Conservation (phyloP, 2,329 filamentous ascomycete genomes). For the Colletotrichum sp. region DNA sequence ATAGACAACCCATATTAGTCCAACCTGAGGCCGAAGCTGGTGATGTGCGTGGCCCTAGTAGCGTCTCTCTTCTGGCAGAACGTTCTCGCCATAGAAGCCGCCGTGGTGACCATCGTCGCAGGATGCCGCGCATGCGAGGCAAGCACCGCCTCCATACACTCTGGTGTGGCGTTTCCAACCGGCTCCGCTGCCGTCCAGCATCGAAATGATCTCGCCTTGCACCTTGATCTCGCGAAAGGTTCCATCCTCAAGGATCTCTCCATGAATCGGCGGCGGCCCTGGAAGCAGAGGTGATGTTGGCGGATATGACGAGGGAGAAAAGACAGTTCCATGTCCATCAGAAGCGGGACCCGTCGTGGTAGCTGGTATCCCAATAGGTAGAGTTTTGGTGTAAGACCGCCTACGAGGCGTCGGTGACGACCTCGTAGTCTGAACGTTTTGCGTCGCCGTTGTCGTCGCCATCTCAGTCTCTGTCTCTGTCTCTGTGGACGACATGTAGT, state of each 20-base stretch:
- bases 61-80: conserved; percentile 57
- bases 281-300: conserved; percentile 52
- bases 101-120: conserved; percentile 46
- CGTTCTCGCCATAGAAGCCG: conserved; percentile 60
- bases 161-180: conserved; percentile 64
- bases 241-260: conserved; percentile 29
- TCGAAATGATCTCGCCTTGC: conserved; percentile 55
- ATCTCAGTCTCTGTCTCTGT: not conserved
- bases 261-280: conserved; percentile 44
- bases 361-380: conserved; percentile 38
- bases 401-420: conserved; percentile 39
- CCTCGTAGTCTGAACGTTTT: conserved; percentile 22
- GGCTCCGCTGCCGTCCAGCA: conserved; percentile 50
- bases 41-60: conserved; percentile 19
- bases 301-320: conserved; percentile 55
- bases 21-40: not conserved
- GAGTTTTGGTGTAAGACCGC: conserved; percentile 47
- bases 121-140: conserved; percentile 58
- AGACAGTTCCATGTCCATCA: conserved; percentile 28
- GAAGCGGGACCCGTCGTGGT: conserved; percentile 17
- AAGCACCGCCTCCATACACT: conserved; percentile 63
- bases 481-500: conserved; percentile 46
- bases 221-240: conserved; percentile 43
- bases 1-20: not conserved
- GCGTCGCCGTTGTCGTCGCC: conserved; percentile 25